A percentile compares a stretch with the other conserved stretches of the same genome.
Conservation (phyloP, 805 yeast genomes). For the Kregervanrija pseudodelftensis region DNA sequence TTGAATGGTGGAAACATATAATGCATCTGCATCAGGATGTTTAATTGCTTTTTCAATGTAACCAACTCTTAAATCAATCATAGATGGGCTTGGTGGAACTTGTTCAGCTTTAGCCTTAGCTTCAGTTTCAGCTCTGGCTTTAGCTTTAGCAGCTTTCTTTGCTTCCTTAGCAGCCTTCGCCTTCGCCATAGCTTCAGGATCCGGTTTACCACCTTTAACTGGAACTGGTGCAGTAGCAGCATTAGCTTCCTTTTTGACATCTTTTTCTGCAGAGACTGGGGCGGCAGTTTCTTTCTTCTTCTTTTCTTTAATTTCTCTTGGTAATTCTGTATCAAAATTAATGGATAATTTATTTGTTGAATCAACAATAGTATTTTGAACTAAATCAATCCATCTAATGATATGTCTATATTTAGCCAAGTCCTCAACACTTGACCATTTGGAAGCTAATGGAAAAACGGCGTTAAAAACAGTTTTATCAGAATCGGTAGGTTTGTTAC, state of each 20-base stretch:
- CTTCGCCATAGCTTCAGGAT: constrained; percentile 26
- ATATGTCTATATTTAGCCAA: constrained; percentile 70
- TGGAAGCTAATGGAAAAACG: constrained; percentile 51
- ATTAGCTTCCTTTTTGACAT: constrained; percentile 8
- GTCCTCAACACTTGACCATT: constrained; percentile 48
- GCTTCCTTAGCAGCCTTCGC: constrained; percentile 33
- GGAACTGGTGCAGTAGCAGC: constrained; percentile 6
- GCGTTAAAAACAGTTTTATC: constrained; percentile 67
- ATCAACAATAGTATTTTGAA: constrained; percentile 54
- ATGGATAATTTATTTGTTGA: constrained; percentile 47
- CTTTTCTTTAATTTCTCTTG: constrained; percentile 43
- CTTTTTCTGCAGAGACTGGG: constrained; percentile 11
- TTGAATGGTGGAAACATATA: constrained; percentile 93
- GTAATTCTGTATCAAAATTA: constrained; percentile 55
- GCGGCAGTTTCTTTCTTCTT: constrained; percentile 27
- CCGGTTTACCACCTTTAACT: constrained; percentile 15
- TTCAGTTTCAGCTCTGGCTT: constrained; percentile 48
- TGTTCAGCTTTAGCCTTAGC: constrained; percentile 50
- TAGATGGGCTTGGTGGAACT: constrained; percentile 70
- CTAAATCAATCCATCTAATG: constrained; percentile 84
- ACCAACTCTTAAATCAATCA: constrained; percentile 92
- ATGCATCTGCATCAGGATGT: constrained; percentile 96
- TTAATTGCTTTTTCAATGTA: constrained; percentile 92
- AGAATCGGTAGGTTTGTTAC: constrained; percentile 57
- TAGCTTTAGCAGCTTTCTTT: constrained; percentile 39